Percentiles rank a stretch among this genome's conserved stretches.
phyloP scores from a whole-genome alignment of 352 stramenopile genomes.

The Phytophthora cactorum region DNA sequence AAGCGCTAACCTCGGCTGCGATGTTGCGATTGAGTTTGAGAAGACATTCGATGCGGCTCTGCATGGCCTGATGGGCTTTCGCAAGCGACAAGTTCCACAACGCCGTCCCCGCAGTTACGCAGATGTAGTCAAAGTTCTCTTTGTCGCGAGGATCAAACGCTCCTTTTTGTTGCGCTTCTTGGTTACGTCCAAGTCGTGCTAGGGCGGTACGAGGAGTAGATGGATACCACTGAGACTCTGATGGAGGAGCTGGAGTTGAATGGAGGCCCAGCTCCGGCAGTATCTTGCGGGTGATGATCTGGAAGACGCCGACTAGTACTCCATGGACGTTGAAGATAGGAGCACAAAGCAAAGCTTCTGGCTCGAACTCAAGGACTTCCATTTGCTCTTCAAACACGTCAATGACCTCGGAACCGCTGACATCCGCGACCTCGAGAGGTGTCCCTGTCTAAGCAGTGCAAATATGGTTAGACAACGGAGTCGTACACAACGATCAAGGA shows the following conservation, averaged over 20 bases:
- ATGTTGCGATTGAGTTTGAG: slow-evolving; percentile 81
- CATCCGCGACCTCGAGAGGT: slow-evolving; percentile 55
- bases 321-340: slow-evolving; percentile 75
- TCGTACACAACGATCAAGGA: background rate
- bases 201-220: slow-evolving; percentile 15
- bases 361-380: slow-evolving; percentile 70
- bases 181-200: slow-evolving; percentile 25
- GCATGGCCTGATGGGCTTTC: slow-evolving; percentile 64
- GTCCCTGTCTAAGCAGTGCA: slow-evolving; percentile 54
- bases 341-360: slow-evolving; percentile 56
- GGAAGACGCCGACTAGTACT: slow-evolving; percentile 62
- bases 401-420: slow-evolving; percentile 56
- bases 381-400: slow-evolving; percentile 75
- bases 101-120: slow-evolving; percentile 60
- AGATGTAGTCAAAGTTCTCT: slow-evolving; percentile 63
- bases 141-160: slow-evolving; percentile 48
- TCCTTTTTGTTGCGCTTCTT: slow-evolving; percentile 18
- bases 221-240: slow-evolving; percentile 21
- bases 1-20: slow-evolving; percentile 64
- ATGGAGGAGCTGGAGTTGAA: background rate
- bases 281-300: slow-evolving; percentile 60
- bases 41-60: slow-evolving; percentile 75
- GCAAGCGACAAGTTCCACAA: slow-evolving; percentile 79
- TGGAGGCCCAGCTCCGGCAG: slow-evolving; percentile 11
- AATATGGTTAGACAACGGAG: background rate